phyloP scores from a whole-genome alignment of 2,329 filamentous ascomycete species.

The Diplodia sapinea region DNA sequence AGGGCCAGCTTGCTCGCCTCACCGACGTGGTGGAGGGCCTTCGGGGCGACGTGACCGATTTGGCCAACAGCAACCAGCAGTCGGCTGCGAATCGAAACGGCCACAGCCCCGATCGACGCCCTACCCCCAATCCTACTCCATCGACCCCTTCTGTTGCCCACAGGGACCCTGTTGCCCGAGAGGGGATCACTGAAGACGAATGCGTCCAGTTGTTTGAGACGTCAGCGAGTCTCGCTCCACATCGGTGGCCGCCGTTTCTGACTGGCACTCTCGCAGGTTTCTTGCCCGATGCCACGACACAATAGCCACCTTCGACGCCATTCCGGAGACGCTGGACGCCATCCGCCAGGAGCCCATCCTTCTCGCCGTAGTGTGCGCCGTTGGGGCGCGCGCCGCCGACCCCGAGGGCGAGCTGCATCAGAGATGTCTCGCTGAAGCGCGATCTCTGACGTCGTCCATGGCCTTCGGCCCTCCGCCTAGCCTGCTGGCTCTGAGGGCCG shows the following conservation, averaged over 20 bases:
- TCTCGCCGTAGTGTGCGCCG: conserved; percentile 5
- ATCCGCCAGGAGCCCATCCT: conserved; percentile 8
- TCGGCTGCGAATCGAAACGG: too few species aligned
- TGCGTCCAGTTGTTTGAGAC: neutral
- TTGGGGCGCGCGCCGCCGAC: conserved; percentile 1
- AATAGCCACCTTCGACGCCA: conserved; percentile 1
- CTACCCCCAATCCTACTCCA: neutral
- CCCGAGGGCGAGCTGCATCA: neutral
- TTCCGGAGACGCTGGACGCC: neutral
- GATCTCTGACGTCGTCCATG: neutral
- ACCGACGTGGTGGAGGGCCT: neutral
- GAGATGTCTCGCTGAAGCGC: neutral
- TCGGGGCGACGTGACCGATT: neutral
- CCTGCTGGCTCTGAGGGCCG: neutral
- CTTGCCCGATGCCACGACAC: conserved; percentile 3
- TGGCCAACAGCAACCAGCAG: neutral
- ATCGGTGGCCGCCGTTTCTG: neutral
- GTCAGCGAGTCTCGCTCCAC: neutral
- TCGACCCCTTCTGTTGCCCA: neutral
- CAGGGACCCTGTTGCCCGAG: neutral
- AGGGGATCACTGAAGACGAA: neutral
- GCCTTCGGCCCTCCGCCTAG: neutral
- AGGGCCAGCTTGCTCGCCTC: conserved; percentile 6
- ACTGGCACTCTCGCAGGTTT: neutral
- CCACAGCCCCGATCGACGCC: neutral